Percentiles rank a stretch among this genome's conserved stretches.
These are phyloP conservation scores for Penicillium paneum DNA, from an alignment of 2,329 filamentous ascomycete species.

Conservation along the genomic window DNA sequence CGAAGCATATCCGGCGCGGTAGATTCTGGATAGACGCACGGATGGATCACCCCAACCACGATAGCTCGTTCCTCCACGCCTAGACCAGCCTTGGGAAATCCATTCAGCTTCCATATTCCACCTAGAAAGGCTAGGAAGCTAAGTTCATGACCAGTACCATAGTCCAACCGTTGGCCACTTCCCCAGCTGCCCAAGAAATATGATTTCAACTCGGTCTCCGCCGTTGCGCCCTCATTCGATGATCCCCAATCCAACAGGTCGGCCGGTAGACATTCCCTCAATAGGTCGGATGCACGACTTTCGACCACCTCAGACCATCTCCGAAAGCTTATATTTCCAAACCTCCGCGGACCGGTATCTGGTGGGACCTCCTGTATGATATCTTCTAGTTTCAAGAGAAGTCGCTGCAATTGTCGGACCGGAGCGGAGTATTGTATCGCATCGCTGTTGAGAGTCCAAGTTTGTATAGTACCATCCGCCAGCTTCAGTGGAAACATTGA, in stretches of 20 bases:
- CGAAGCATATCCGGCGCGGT: constrained; percentile 2
- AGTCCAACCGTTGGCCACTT: constrained; percentile 84
- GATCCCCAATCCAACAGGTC: constrained; percentile 42
- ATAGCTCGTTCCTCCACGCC: constrained; percentile 70
- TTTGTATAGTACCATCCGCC: constrained; percentile 40
- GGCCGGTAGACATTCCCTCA: constrained; percentile 56
- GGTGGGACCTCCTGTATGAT: constrained; percentile 78
- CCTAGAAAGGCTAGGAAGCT: constrained; percentile 91
- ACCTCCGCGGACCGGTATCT: constrained; percentile 78
- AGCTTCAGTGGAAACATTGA: constrained; percentile 71
- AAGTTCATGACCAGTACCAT: constrained; percentile 92
- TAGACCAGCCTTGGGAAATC: constrained; percentile 59
- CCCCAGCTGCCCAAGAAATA: constrained; percentile 88
- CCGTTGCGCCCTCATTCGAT: constrained; percentile 40
- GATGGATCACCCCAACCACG: constrained; percentile 77
- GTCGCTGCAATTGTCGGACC: constrained; percentile 61
- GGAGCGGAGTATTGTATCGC: constrained; percentile 52
- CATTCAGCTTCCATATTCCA: constrained; percentile 84
- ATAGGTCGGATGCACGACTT: constrained; percentile 54
- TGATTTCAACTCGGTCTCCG: constrained; percentile 65
- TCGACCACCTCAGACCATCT: constrained; percentile 74
- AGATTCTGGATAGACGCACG: constrained; percentile 52
- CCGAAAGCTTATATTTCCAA: constrained; percentile 88
- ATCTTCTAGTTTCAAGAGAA: constrained; percentile 63
- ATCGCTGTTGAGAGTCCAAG: constrained; percentile 48